Conservation (phyloP, 2,329 filamentous ascomycete genomes). For the Colletotrichum shisoi region DNA sequence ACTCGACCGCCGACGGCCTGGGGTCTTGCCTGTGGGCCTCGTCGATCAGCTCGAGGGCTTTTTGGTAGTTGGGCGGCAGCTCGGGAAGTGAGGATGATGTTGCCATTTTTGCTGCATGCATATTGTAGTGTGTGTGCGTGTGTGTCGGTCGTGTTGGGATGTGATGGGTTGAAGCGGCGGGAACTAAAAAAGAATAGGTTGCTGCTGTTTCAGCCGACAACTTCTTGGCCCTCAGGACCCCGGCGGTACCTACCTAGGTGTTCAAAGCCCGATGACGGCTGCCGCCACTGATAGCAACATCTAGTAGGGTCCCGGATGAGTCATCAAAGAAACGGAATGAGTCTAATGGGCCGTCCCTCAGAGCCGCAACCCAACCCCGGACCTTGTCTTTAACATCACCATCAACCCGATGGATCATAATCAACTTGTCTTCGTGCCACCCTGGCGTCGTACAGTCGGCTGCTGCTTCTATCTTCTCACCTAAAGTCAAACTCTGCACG, state of each 20-base stretch:
- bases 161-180: slow-evolving; percentile 4
- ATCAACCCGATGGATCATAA: slow-evolving; percentile 1
- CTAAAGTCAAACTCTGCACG: slow-evolving; percentile 19
- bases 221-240: slow-evolving; percentile 4
- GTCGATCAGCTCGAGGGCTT: slow-evolving; percentile 74
- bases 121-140: background rate
- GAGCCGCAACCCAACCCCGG: slow-evolving; percentile 29
- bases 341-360: slow-evolving; percentile 11
- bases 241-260: background rate
- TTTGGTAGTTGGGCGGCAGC: slow-evolving; percentile 53
- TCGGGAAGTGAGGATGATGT: slow-evolving; percentile 41
- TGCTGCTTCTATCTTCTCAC: background rate
- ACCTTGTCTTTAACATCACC: slow-evolving; percentile 27
- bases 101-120: slow-evolving; percentile 11
- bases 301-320: slow-evolving; percentile 8
- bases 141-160: background rate
- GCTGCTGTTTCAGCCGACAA: slow-evolving; percentile 14
- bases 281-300: background rate
- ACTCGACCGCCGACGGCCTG: slow-evolving; percentile 51
- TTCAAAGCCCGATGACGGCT: background rate
- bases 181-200: background rate
- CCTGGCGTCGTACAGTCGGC: background rate
- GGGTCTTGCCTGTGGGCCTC: slow-evolving; percentile 60
- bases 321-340: slow-evolving; percentile 13
- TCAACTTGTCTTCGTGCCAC: background rate